A percentile compares a stretch with the other conserved stretches of the same genome.
phyloP scores from a whole-genome alignment of 148 eudicot species.

The Rhododendron mucronatum region DNA sequence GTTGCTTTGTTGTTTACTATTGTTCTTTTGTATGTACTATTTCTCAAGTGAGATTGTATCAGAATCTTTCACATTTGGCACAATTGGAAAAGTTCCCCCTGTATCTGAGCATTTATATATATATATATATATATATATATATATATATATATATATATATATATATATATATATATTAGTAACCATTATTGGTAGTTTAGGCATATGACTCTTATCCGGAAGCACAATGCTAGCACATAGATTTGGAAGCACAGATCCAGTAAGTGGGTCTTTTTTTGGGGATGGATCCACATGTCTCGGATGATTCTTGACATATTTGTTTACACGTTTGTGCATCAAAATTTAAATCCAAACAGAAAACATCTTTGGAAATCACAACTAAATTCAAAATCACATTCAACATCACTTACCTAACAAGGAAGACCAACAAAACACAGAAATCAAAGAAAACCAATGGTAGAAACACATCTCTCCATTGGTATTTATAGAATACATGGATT shows the following conservation, averaged over 20 bases:
- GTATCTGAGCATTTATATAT: background rate
- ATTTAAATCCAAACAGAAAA: too few species aligned
- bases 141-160: too few species aligned
- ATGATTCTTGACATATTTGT: background rate
- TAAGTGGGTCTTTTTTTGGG: background rate
- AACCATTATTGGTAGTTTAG: background rate
- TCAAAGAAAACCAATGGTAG: too few species aligned
- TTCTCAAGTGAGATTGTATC: background rate
- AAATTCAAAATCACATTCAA: too few species aligned
- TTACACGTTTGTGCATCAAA: background rate
- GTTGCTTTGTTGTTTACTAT: background rate
- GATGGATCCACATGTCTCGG: background rate
- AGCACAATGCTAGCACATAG: too few species aligned
- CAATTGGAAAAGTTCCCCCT: background rate
- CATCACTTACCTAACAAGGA: too few species aligned
- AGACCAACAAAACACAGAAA: too few species aligned
- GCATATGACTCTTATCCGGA: background rate
- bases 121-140: too few species aligned
- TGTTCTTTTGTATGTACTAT: background rate
- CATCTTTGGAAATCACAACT: too few species aligned
- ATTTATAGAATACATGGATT: too few species aligned
- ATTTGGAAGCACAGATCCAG: background rate
- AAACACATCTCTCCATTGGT: too few species aligned
- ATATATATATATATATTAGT: background rate
- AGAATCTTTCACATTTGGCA: background rate